These are phyloP conservation scores for Solanum rostratum DNA, from an alignment of 257 asterid species.

Conservation along the genomic window DNA sequence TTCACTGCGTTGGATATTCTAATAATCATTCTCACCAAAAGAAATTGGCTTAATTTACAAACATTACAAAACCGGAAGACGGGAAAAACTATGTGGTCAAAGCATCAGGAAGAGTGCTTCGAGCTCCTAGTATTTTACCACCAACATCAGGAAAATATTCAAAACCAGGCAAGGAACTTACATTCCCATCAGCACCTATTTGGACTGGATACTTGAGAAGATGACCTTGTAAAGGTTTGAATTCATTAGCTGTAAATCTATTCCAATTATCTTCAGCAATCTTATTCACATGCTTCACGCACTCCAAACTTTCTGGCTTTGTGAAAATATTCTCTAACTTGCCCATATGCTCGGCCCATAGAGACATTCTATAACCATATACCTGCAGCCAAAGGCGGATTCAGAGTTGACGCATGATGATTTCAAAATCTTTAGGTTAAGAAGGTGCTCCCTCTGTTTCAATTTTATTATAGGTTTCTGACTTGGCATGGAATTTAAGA, in stretches of 20 bases:
- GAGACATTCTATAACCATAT: constrained; percentile 73
- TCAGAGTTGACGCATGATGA: background rate
- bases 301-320: constrained; percentile 38
- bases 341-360: constrained; percentile 78
- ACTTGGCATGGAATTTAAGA: no score
- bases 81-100: constrained; percentile 51
- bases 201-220: constrained; percentile 56
- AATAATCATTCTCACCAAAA: background rate
- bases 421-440: background rate
- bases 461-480: no score
- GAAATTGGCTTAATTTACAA: background rate
- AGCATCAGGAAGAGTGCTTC: constrained; percentile 71
- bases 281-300: constrained; percentile 36
- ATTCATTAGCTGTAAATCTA: constrained; percentile 31
- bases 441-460: background rate
- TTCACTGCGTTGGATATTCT: background rate
- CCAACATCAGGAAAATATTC: constrained; percentile 69
- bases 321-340: constrained; percentile 26
- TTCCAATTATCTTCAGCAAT: constrained; percentile 68
- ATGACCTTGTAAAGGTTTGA: constrained; percentile 56
- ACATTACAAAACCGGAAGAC: background rate
- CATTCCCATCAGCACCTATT: constrained; percentile 35
- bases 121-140: constrained; percentile 69
- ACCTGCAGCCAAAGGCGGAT: constrained; percentile 23
- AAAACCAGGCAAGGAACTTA: constrained; percentile 42